Conservation (phyloP, 768 basidiomycete species). For the Ramaria rubella region DNA sequence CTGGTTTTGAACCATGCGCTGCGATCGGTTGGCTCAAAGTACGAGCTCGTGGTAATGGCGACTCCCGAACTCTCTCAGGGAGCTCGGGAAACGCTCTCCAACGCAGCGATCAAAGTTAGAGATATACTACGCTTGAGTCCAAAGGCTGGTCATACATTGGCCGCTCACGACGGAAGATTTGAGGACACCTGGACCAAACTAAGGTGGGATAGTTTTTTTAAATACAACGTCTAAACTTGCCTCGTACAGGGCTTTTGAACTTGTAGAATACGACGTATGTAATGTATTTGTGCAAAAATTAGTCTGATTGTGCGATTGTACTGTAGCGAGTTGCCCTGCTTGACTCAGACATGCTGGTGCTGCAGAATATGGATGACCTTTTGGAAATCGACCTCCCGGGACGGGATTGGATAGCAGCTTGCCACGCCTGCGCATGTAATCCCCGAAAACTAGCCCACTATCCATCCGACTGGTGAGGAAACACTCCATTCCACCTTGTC, state of each 20-base stretch:
- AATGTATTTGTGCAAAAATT: neutral
- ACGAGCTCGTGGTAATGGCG: conserved; percentile 76
- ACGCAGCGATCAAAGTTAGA: conserved; percentile 45
- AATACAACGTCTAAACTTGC: neutral
- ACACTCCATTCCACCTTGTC: neutral
- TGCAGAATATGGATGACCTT: conserved; percentile 77
- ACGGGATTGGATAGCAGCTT: conserved; percentile 73
- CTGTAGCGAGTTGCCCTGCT: conserved; percentile 68
- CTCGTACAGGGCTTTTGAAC: conserved; percentile 49
- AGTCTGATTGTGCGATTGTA: conserved; percentile 30
- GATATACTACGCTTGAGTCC: conserved; percentile 60
- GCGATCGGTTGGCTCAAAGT: conserved; percentile 47
- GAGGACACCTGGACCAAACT: conserved; percentile 61
- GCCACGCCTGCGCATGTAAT: conserved; percentile 92
- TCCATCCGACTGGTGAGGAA: conserved; percentile 79
- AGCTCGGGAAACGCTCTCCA: conserved; percentile 43
- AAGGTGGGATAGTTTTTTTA: conserved; percentile 5
- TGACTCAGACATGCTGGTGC: conserved; percentile 85
- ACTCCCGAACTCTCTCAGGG: conserved; percentile 50
- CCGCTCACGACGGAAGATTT: conserved; percentile 40
- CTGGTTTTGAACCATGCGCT: conserved; percentile 57
- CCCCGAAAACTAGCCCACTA: conserved; percentile 80
- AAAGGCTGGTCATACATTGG: conserved; percentile 33
- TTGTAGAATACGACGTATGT: conserved; percentile 58
- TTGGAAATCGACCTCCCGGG: conserved; percentile 44